These are phyloP conservation scores for Xylaria hypoxylon DNA, from an alignment of 2,329 filamentous ascomycete species.

Conservation along the genomic window DNA sequence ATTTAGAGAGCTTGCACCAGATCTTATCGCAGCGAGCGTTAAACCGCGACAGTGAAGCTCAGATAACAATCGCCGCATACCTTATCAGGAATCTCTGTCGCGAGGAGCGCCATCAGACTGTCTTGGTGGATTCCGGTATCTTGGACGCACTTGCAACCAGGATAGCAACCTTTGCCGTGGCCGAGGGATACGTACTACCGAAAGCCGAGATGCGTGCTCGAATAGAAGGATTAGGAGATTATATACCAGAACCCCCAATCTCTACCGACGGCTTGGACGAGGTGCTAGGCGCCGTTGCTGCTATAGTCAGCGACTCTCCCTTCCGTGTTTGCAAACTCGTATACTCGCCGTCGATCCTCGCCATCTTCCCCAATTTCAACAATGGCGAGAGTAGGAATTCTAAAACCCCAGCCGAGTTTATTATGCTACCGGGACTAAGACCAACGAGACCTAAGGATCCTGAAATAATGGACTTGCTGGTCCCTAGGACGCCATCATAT, in stretches of 20 bases:
- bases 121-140: slow-evolving; percentile 78
- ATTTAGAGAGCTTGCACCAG: slow-evolving; percentile 71
- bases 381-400: slow-evolving; percentile 62
- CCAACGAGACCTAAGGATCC: slow-evolving; percentile 58
- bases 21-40: slow-evolving; percentile 72
- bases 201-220: slow-evolving; percentile 67
- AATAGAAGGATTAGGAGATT: slow-evolving; percentile 65
- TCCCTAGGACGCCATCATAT: slow-evolving; percentile 66
- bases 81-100: slow-evolving; percentile 71
- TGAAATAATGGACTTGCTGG: slow-evolving; percentile 72
- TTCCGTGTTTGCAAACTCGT: slow-evolving; percentile 79
- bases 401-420: slow-evolving; percentile 63
- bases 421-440: slow-evolving; percentile 64
- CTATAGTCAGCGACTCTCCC: slow-evolving; percentile 82
- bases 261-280: slow-evolving; percentile 70
- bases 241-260: slow-evolving; percentile 72
- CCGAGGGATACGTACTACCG: slow-evolving; percentile 75
- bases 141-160: slow-evolving; percentile 82
- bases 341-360: slow-evolving; percentile 75
- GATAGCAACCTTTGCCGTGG: slow-evolving; percentile 76
- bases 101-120: slow-evolving; percentile 75
- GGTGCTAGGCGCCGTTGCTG: slow-evolving; percentile 80
- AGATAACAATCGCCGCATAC: slow-evolving; percentile 69
- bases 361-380: slow-evolving; percentile 73
- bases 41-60: slow-evolving; percentile 66